Conservation (phyloP, 2,329 filamentous ascomycete genomes). For the Alternaria brassicae region DNA sequence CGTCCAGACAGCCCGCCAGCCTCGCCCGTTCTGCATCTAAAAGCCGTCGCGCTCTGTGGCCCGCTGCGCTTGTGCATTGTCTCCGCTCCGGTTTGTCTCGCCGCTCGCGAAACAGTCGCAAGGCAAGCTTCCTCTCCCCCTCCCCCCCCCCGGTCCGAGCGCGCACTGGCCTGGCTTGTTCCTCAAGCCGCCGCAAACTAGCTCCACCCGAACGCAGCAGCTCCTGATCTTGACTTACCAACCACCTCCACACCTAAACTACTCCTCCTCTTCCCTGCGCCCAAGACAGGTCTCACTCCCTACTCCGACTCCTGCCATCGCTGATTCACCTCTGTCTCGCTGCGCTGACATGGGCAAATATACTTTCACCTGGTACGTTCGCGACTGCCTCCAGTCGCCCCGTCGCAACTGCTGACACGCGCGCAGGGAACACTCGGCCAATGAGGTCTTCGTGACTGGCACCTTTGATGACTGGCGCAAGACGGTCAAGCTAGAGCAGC, state of each 20-base stretch:
- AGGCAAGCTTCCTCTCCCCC: slow-evolving; percentile 27
- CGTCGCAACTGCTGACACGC: slow-evolving; percentile 27
- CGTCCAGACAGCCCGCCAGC: slow-evolving; percentile 26
- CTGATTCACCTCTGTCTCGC: slow-evolving; percentile 24
- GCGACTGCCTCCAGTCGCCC: slow-evolving; percentile 4
- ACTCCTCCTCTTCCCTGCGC: slow-evolving; percentile 20
- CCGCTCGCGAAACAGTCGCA: slow-evolving; percentile 14
- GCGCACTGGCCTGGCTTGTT: slow-evolving; percentile 18
- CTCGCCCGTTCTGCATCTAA: slow-evolving; percentile 24
- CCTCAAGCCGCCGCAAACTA: slow-evolving; percentile 26
- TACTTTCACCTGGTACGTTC: slow-evolving; percentile 72
- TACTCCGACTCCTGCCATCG: slow-evolving; percentile 19
- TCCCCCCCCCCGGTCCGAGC: slow-evolving; percentile 29
- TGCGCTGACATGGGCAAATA: slow-evolving; percentile 66
- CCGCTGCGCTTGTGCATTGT: slow-evolving; percentile 20
- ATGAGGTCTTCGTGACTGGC: slow-evolving; percentile 92
- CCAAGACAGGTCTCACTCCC: slow-evolving; percentile 40
- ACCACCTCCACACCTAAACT: slow-evolving; percentile 28
- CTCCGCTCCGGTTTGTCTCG: slow-evolving; percentile 9
- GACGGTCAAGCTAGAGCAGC: slow-evolving; percentile 81
- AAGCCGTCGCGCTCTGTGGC: slow-evolving; percentile 6
- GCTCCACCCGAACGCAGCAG: slow-evolving; percentile 25
- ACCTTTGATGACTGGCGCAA: slow-evolving; percentile 95
- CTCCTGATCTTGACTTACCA: slow-evolving; percentile 36
- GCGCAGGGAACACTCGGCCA: slow-evolving; percentile 78